Percentiles rank a stretch among this genome's conserved stretches.
These are phyloP conservation scores for Sporothrix pallida DNA, from an alignment of 2,329 filamentous ascomycete species.

Conservation along the genomic window DNA sequence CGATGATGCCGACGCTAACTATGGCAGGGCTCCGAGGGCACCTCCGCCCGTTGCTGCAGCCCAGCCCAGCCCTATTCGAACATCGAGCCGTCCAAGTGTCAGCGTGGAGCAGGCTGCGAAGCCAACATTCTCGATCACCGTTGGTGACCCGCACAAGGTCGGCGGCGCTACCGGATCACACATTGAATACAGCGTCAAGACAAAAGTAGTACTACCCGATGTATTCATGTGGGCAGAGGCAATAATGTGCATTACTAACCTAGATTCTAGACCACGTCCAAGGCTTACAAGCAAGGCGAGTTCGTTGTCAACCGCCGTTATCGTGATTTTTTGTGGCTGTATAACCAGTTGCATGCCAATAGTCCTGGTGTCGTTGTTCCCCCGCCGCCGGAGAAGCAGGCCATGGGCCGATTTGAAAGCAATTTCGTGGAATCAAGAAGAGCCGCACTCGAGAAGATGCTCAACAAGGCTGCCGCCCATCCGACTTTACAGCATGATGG, in stretches of 20 bases:
- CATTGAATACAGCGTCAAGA: constrained; percentile 95
- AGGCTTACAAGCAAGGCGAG: constrained; percentile 90
- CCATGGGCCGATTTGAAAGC: constrained; percentile 91
- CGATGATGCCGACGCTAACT: constrained; percentile 67
- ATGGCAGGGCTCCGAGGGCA: constrained; percentile 61
- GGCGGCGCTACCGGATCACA: constrained; percentile 96
- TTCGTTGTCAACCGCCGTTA: constrained; percentile 95
- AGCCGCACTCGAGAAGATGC: constrained; percentile 93
- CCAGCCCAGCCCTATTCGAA: constrained; percentile 57
- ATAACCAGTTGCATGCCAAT: constrained; percentile 90
- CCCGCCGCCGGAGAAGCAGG: constrained; percentile 96
- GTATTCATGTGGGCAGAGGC: background rate
- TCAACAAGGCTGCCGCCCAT: constrained; percentile 92
- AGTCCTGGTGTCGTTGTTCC: constrained; percentile 95
- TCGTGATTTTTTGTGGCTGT: constrained; percentile 96
- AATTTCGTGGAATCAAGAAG: constrained; percentile 95
- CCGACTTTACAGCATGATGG: constrained; percentile 89
- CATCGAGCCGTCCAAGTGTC: constrained; percentile 73
- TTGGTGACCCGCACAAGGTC: constrained; percentile 97
- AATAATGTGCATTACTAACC: background rate
- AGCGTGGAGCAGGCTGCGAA: constrained; percentile 93
- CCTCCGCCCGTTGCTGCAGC: constrained; percentile 69
- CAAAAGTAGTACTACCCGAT: constrained; percentile 67
- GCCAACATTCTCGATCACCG: constrained; percentile 85
- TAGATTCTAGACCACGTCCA: constrained; percentile 77